These are phyloP conservation scores for Blastobotrys apis DNA, from an alignment of 1,139 yeast species.

Conservation along the genomic window DNA sequence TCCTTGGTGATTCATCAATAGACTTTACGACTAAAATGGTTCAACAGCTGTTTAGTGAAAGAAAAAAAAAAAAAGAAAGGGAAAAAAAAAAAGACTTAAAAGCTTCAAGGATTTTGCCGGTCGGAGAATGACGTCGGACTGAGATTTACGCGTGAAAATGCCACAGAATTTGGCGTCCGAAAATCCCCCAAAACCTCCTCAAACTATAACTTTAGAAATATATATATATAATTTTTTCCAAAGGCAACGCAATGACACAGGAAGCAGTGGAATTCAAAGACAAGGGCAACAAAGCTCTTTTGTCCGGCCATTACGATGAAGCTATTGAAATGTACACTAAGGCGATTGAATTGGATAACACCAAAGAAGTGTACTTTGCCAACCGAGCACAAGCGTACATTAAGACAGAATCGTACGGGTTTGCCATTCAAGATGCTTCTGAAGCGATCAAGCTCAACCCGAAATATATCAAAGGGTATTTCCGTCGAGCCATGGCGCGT, in stretches of 20 bases:
- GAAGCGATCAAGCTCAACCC: constrained; percentile 66
- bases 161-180: too few relatives aligned
- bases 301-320: constrained; percentile 55
- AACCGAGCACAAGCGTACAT: constrained; percentile 90
- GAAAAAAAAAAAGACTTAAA: too few relatives aligned
- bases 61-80: constrained; percentile 6
- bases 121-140: too few relatives aligned
- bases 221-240: too few relatives aligned
- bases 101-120: too few relatives aligned
- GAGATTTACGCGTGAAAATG: too few relatives aligned
- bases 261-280: constrained; percentile 43
- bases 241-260: too few relatives aligned
- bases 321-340: constrained; percentile 70
- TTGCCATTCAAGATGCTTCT: constrained; percentile 74
- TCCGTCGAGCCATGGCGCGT: constrained; percentile 76
- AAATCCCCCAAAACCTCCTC: too few relatives aligned
- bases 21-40: not conserved
- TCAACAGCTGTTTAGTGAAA: too few relatives aligned
- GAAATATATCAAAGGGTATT: constrained; percentile 68
- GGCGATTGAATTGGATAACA: constrained; percentile 68
- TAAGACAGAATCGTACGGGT: constrained; percentile 80
- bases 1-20: not conserved
- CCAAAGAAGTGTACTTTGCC: constrained; percentile 71
- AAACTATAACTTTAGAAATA: too few relatives aligned
- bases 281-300: constrained; percentile 69